Conservation (phyloP, 306 rosid species). For the Cercis canadensis region DNA sequence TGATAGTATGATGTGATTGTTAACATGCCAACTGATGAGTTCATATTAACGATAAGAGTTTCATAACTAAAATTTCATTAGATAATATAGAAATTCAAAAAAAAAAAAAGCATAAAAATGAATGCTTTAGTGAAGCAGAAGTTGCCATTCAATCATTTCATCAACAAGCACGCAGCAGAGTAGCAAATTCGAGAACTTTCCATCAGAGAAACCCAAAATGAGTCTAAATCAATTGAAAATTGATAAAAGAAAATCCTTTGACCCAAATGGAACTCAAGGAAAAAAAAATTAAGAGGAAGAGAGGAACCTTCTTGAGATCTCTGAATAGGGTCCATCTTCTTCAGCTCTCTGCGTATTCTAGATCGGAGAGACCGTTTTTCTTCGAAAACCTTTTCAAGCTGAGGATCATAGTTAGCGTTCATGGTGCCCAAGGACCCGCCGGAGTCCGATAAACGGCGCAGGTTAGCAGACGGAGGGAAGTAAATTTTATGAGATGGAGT, state of each 20-base stretch:
- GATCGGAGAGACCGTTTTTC: conserved; percentile 38
- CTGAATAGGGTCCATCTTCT: conserved; percentile 42
- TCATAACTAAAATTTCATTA: no score
- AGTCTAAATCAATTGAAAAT: neutral
- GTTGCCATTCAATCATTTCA: neutral
- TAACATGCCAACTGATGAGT: no score
- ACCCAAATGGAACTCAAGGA: no score
- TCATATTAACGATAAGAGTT: no score
- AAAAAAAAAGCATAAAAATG: neutral
- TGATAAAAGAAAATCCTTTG: no score
- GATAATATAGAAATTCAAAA: no score
- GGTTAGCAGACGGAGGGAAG: neutral
- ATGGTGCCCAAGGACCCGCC: neutral
- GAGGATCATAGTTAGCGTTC: conserved; percentile 20
- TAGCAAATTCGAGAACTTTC: neutral
- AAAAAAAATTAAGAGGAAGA: neutral
- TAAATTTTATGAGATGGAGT: neutral
- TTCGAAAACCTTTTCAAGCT: conserved; percentile 32
- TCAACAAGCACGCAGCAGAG: neutral
- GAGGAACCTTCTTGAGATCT: conserved; percentile 38
- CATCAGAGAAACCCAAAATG: neutral
- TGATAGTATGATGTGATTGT: no score
- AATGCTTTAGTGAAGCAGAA: neutral
- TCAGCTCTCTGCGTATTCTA: conserved; percentile 30
- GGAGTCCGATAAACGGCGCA: neutral